Evolutionary conservation across 345 rosid genomes (phyloP), one percentile per base, ranked within the genome.

Genomic region (Clarkia xantiana): DNA sequence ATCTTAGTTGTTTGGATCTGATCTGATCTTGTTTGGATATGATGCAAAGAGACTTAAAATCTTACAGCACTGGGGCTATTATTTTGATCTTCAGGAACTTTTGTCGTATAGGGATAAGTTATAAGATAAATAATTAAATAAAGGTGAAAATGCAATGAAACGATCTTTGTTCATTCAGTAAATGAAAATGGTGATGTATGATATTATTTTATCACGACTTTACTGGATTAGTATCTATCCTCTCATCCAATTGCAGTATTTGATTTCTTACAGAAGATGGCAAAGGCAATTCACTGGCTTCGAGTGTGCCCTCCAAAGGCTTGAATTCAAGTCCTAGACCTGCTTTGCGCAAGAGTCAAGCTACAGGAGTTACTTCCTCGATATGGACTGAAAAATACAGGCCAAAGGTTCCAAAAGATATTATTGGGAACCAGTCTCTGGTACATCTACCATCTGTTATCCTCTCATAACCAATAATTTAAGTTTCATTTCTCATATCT

Each of bases 301-400:
- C 70, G 52, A 44, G 46, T 62, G 68, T 53, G 44, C 19, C 76
- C 40, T 49, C 8, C n/a, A 66, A 63, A 66, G 69, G 60, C 56
- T 54, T 65, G 34, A 48, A 42, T 9, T 25, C 64, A 42, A 47
- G 45, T 53, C 49, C 70, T 41, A 44, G 62, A 44, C 68, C 77
- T 34, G 66, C 66, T 10, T 76, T 77, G 65, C 71, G 48, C 51
- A 77, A 78, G 66, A 69, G 57, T 49, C 71, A 73, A 62, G 47
- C 61, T 59, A 42, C 40, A 19, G 66, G 53, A 39, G 63, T 57
- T 18, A 57, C 82, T 62, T 68, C 72, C 42, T 66, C 79, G 79
- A 57, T 80, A 53, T 91, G 93, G 98, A 81, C 89, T 42, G 98
- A 84, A 47, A 86, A 86, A 63, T 81, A 91, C 53, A 76, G 80